Evolutionary conservation across 2,329 filamentous ascomycete species (phyloP).

Genomic region (Scleromitrula shiraiana): DNA sequence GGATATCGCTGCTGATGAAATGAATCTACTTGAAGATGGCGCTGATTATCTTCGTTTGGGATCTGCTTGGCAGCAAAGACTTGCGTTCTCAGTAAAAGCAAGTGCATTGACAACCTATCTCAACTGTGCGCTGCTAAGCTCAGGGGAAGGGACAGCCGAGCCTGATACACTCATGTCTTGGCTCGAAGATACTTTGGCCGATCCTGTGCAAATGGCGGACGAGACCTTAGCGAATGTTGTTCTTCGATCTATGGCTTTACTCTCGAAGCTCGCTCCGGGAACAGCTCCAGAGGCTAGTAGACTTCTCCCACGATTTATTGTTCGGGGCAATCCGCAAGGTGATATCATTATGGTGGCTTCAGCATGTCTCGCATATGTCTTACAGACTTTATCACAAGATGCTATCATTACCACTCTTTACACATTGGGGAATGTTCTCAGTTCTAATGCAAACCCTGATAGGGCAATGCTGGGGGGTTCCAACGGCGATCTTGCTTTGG

Average conservation of each 20-base stretch:
- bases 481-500: constrained; percentile 46
- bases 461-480: constrained; percentile 31
- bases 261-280: constrained; percentile 66
- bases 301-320: constrained; percentile 76
- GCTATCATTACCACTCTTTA: constrained; percentile 92
- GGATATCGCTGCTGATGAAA: constrained; percentile 69
- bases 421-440: constrained; percentile 90
- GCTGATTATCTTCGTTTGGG: constrained; percentile 84
- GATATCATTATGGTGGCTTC: constrained; percentile 69
- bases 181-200: constrained; percentile 75
- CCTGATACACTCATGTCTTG: constrained; percentile 71
- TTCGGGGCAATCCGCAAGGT: constrained; percentile 67
- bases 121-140: constrained; percentile 66
- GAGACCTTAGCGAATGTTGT: constrained; percentile 68
- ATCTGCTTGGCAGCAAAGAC: constrained; percentile 75
- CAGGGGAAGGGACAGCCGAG: constrained; percentile 71
- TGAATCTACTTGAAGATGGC: constrained; percentile 78
- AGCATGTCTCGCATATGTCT: constrained; percentile 72
- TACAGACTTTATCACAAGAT: constrained; percentile 81
- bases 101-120: constrained; percentile 75
- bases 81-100: constrained; percentile 81
- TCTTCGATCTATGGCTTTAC: constrained; percentile 71
- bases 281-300: constrained; percentile 71
- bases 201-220: constrained; percentile 76
- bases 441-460: constrained; percentile 53